Evolutionary conservation across 176 grass and related monocot species (phyloP), one percentile per base, ranked within the genome.

Genomic region (Elaeis guineensis): DNA sequence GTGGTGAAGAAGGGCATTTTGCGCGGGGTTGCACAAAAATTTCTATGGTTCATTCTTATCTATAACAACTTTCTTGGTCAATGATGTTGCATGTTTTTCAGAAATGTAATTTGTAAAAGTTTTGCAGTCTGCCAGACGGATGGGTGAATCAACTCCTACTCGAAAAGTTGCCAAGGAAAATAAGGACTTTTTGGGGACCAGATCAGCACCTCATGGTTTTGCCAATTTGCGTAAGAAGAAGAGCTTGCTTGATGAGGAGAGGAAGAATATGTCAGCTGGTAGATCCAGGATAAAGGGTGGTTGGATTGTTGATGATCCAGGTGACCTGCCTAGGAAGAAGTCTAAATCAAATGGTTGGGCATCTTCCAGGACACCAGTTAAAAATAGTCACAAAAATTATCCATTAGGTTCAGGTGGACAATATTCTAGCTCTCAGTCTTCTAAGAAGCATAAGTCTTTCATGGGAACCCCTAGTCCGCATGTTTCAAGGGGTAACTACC

Each of bases 1-100:
- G 83, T 55, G 78, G 80, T 0, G 73, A 85, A 62, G 82, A 89
- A 75, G 90, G 90, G 7, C 94, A 98, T 55, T 86, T 98, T 2
- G 84, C 88, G 29, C 82, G 81, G 17, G 84, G 93, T 5, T 98
- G 93, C 76, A 82, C 78, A 73, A 83, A 88, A 55, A 67, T 39
- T 52, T 56, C 48, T 16, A 74, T 82, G 84, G 93, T 87, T 60
- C 30, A 18, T 75, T 71, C 30, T 66, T 75, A 30, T 23, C 20
- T 63, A 23, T 30, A 20, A 25, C 2, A 55, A 54, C 8, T 63
- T 21, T 70, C 35, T 44, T 12, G 2, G 14, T 12, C 8, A 44
- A 12, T 44, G 35, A 44, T 69, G 4, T 25, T 50, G 17, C 8
- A 12, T 19, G 21, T 55, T 52, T 53, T 74, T 18, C 62, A 30